Evolutionary conservation across 2,329 filamentous ascomycete species (phyloP), one percentile per base, ranked within the genome.

Genomic region (Epichloe brachyelytri): DNA sequence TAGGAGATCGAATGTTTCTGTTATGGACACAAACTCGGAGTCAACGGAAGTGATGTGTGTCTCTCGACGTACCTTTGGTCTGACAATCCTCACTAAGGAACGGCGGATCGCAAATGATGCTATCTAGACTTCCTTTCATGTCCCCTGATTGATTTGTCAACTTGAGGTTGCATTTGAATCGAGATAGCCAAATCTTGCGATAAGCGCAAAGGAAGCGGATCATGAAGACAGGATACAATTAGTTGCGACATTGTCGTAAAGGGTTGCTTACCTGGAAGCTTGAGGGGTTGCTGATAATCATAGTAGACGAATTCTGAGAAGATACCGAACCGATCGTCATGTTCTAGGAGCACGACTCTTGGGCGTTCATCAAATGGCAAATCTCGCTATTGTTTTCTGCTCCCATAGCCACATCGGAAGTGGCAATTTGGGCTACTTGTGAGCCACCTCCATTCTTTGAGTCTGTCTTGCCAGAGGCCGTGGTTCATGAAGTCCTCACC

Each of bases 71-170:
- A 85, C 83, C 72, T 71, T 88, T 89, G 0, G 85, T 88, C 64
- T 91, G 85, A 63, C 86, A 91, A 61, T 91, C 85, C 55, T 85
- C 78, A 63, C 80, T 88, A 37, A 91, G 71, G 63, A 91, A 91
- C 0, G 87, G 87, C 8, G 87, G 87, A 62, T 93, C 87, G 58
- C 78, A 79, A 50, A 90, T 83, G 54, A 91, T 76, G 50, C 80
- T 76, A 65, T 88, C 83, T 45, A 84, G 78, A 19, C 67, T 71
- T 19, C 77, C 79, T 61, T 84, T 86, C 37, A 89, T 65, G 36
- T 75, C 65, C 12, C 64, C 73, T 77, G 19, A 5, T 10, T 19
- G n/a, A 19, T 14, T 19, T 34, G 37, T 51, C 45, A 53, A 36
- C 30, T 20, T n/a, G 12, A 33, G 8, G 5, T 17, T 17, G 19